Base-by-base conservation (phyloP, 2,329 filamentous ascomycete species). In the Penicillium sp. region DNA sequence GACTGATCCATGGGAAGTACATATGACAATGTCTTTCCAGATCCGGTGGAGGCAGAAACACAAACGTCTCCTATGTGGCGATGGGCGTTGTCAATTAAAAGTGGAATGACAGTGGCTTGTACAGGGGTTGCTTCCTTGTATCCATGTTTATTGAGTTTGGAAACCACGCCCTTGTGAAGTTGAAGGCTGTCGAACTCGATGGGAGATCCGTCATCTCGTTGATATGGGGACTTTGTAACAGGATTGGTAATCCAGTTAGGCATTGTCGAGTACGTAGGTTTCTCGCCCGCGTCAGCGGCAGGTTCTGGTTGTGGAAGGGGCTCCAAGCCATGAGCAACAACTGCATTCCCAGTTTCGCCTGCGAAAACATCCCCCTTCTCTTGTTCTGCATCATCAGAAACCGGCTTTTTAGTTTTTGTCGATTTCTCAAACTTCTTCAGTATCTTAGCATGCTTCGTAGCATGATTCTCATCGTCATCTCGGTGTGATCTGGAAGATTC, bases 1-100 rank as follows among this genome's bases (percentile, higher is more conserved):
- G 88, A 86, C 47, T 91, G 84, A 3, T 96, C 82, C 58, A 99
- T 85, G 0, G 94, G 94, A 2, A 99, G 77, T 0, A 93, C 84
- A 66, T 99, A 99, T 0, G 93, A 89, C 16, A 99, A 73, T 0
- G 94, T 99, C 70, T 99, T 99, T 56, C 94, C 94, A 0, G 94
- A 97, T 8, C 94, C 94, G 0, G 94, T 99, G 1, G 93, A 89
- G 0, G 95, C 94, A 7, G 91, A 94, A 2, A 99, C 87, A 46
- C 96, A 87, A 4, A 99, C 74, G 70, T 99, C 94, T 5, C 90
- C 89, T 1, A 82, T 75, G 35, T 85, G 81, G 35, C 82, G 77
- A 56, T 81, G 78, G 43, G 82, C 80, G 0, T 81, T 83, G 21
- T 84, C 86, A 3, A 96, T 78, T 5, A 99, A 80, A 42, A 96